Evolutionary conservation across 495 filamentous ascomycete species (phyloP).

Genomic region (Beverwykella pulmonaria): DNA sequence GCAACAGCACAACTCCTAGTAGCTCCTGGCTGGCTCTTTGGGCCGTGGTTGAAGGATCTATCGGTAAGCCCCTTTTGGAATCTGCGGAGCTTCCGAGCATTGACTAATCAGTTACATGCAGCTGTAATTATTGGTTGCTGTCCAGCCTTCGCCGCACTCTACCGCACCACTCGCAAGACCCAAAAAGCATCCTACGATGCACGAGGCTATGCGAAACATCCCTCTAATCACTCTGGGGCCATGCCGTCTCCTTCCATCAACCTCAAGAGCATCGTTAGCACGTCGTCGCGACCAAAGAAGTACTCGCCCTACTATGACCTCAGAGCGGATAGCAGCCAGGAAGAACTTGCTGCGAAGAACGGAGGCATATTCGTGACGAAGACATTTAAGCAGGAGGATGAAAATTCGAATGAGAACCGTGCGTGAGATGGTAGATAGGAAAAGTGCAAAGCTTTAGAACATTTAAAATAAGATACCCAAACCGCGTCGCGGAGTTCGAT

Average conservation of each 20-base stretch:
- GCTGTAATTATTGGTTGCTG: constrained; percentile 55
- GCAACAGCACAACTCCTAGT: constrained; percentile 30
- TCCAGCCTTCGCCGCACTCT: constrained; percentile 45
- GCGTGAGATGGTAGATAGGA: neutral
- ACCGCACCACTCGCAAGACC: neutral
- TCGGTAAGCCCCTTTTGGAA: constrained; percentile 35
- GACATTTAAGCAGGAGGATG: constrained; percentile 12
- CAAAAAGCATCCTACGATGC: constrained; percentile 12
- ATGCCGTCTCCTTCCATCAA: neutral
- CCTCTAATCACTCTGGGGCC: neutral
- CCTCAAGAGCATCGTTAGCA: constrained; percentile 6
- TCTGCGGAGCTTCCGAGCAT: neutral
- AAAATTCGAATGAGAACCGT: neutral
- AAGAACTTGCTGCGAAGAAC: constrained; percentile 1
- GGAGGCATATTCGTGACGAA: constrained; percentile 14
- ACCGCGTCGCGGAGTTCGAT: too few species aligned
- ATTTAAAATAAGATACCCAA: too few species aligned
- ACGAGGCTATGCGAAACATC: constrained; percentile 10
- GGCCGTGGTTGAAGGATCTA: constrained; percentile 44
- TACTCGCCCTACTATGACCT: constrained; percentile 4
- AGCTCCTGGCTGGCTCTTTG: constrained; percentile 47
- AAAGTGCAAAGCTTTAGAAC: neutral
- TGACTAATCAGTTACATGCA: constrained; percentile 28
- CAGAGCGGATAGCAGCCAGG: constrained; percentile 14
- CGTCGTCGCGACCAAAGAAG: neutral